Evolutionary conservation across 805 yeast genomes (phyloP), one percentile per base, ranked within the genome.

Genomic region (Kluyveromyces nonfermentans): DNA sequence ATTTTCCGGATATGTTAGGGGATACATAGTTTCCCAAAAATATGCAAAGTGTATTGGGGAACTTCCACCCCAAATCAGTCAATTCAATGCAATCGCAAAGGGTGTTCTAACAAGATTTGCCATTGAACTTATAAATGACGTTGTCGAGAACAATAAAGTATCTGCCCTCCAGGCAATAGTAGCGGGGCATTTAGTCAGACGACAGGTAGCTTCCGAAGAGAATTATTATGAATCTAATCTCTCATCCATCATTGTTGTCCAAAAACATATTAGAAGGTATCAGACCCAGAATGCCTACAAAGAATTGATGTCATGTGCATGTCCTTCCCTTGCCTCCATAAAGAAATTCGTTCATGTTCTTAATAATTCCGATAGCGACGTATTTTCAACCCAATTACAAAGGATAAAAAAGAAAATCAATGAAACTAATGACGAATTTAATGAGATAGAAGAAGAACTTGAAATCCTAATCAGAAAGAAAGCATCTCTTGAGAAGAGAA

Each of bases 321-420:
- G 84, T 54, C 97, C 97, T 0, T 84, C 94, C 0, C 64, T 93
- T 40, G 65, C 80, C 28, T 84, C 86, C 0, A 80, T 93, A 19
- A 75, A 79, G 52, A 80, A 78, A 45, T 93, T 88, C 63, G 84
- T 89, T 2, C 76, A 78, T 51, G 63, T 93, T 35, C 64, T 93
- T 37, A 81, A 83, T 46, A 87, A 80, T 49, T 78, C 76, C 47
- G 85, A 82, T 42, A 69, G 72, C 12, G 95, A 86, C 54, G 80
- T 80, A 57, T 84, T 79, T 41, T 82, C 83, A 47, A 70, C 82
- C 48, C 75, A 73, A 44, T 64, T 88, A 35, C 85, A 85, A 38
- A 75, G 74, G 42, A 60, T 75, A 45, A 80, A 85, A 54, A 87
- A 85, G 43, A 65, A 72, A 28, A 82, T 90, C 32, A 75, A 81